These are phyloP conservation scores for Alternaria alternata DNA, from an alignment of 2,329 filamentous ascomycete genomes.

Conservation along the genomic window DNA sequence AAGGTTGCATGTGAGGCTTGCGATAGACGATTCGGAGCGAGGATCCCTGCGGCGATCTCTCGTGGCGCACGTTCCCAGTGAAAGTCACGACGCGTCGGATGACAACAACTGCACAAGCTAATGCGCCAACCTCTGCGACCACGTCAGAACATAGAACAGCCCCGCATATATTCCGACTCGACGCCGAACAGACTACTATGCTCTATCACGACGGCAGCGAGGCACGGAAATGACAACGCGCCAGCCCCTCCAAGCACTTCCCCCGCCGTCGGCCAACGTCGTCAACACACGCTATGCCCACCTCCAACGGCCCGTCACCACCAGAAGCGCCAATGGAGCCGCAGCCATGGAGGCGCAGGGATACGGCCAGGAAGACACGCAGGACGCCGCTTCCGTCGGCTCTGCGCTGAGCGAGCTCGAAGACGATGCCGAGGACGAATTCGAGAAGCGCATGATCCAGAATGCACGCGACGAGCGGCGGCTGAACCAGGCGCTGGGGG, in stretches of 20 bases:
- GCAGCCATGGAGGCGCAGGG: conserved; percentile 31
- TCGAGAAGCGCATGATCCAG: conserved; percentile 56
- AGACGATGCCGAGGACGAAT: conserved; percentile 54
- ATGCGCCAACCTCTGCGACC: conserved; percentile 10
- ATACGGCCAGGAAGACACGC: conserved; percentile 32
- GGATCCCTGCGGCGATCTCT: conserved; percentile 26
- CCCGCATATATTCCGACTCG: not conserved
- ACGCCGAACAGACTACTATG: conserved; percentile 24
- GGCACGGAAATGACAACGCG: conserved; percentile 45
- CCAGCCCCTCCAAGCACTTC: conserved; percentile 43
- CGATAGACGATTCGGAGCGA: not conserved
- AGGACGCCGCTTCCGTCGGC: conserved; percentile 31
- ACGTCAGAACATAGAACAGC: conserved; percentile 8
- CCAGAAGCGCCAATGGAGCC: conserved; percentile 27
- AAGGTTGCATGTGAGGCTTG: not conserved
- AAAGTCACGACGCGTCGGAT: conserved; percentile 35
- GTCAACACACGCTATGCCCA: conserved; percentile 35
- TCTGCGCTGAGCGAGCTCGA: conserved; percentile 52
- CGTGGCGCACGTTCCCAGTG: conserved; percentile 26
- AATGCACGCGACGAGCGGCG: conserved; percentile 55
- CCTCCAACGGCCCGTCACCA: conserved; percentile 21
- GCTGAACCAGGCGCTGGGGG: conserved; percentile 46
- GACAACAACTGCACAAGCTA: conserved; percentile 29
- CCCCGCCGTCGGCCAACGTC: conserved; percentile 41
- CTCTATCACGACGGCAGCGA: conserved; percentile 7